Evolutionary conservation across 257 asterid species (phyloP).

Genomic region (Striga asiatica): DNA sequence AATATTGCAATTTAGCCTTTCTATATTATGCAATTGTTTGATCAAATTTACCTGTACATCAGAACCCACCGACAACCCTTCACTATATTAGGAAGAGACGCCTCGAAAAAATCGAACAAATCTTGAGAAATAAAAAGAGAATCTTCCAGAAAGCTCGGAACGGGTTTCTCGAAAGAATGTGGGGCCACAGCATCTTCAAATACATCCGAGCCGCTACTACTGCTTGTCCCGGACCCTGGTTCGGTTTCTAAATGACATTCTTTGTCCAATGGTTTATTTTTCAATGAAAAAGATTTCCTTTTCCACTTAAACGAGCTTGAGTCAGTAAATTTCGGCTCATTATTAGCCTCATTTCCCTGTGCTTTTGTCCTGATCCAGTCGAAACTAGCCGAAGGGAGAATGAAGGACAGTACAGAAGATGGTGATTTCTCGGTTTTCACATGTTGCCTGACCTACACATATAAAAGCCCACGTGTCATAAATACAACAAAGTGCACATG

Average conservation of each 20-base stretch:
- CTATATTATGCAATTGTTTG: too few relatives aligned
- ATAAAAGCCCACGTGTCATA: constrained; percentile 25
- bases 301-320: constrained; percentile 61
- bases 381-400: constrained; percentile 52
- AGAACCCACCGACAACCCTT: constrained; percentile 87
- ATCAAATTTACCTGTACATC: constrained; percentile 56
- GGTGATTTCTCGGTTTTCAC: constrained; percentile 49
- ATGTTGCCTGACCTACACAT: constrained; percentile 50
- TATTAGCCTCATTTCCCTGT: constrained; percentile 21
- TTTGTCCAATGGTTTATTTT: constrained; percentile 57
- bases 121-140: constrained; percentile 61
- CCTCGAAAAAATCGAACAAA: constrained; percentile 62
- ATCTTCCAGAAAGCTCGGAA: constrained; percentile 51
- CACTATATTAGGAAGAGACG: constrained; percentile 86
- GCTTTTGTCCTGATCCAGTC: constrained; percentile 34
- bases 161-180: constrained; percentile 33
- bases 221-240: constrained; percentile 51
- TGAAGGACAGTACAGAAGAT: constrained; percentile 42
- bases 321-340: constrained; percentile 31
- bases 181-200: constrained; percentile 57
- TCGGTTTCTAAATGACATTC: constrained; percentile 32
- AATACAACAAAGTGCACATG: not conserved
- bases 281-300: constrained; percentile 51
- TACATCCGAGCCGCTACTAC: constrained; percentile 36
- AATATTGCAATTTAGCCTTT: too few relatives aligned